Evolutionary conservation across 2,329 filamentous ascomycete species (phyloP).

Genomic region (Thermoascus crustaceus): DNA sequence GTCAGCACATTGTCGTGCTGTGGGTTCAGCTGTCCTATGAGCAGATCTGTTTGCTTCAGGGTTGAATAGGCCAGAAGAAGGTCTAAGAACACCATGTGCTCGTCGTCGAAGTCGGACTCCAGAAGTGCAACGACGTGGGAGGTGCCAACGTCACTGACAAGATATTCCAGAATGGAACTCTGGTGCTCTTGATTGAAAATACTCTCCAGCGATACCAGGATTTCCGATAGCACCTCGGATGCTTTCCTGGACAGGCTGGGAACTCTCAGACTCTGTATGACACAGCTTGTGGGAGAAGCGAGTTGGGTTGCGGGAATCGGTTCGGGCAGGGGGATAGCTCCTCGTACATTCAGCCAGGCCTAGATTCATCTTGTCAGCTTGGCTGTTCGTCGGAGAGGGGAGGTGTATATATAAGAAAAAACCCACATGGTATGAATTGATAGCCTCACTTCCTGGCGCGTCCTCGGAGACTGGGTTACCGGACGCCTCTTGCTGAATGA

Average conservation of each 20-base stretch:
- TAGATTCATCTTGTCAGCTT: slow-evolving; percentile 8
- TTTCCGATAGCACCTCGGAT: slow-evolving; percentile 28
- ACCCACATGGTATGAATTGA: slow-evolving; percentile 30
- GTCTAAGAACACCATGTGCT: slow-evolving; percentile 33
- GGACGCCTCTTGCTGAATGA: slow-evolving; percentile 17
- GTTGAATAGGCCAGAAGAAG: slow-evolving; percentile 31
- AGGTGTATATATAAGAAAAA: neutral
- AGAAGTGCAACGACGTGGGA: slow-evolving; percentile 24
- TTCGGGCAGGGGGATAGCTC: slow-evolving; percentile 16
- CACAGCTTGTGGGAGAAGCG: slow-evolving; percentile 13
- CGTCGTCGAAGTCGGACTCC: slow-evolving; percentile 29
- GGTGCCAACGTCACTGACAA: slow-evolving; percentile 26
- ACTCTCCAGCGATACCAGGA: slow-evolving; percentile 21
- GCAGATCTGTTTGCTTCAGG: slow-evolving; percentile 21
- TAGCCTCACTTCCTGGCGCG: slow-evolving; percentile 24
- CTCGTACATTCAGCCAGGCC: slow-evolving; percentile 29
- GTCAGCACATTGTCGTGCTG: slow-evolving; percentile 27
- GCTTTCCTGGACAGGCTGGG: slow-evolving; percentile 21
- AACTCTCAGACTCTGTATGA: slow-evolving; percentile 20
- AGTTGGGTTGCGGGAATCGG: slow-evolving; percentile 14
- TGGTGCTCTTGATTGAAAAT: slow-evolving; percentile 20
- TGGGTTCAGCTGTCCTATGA: slow-evolving; percentile 22
- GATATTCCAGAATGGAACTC: slow-evolving; percentile 22
- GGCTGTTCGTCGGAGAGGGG: neutral
- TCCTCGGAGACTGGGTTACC: slow-evolving; percentile 14